Base-by-base conservation (phyloP, 2,329 filamentous ascomycete species). In the Aureobasidium sp. region DNA sequence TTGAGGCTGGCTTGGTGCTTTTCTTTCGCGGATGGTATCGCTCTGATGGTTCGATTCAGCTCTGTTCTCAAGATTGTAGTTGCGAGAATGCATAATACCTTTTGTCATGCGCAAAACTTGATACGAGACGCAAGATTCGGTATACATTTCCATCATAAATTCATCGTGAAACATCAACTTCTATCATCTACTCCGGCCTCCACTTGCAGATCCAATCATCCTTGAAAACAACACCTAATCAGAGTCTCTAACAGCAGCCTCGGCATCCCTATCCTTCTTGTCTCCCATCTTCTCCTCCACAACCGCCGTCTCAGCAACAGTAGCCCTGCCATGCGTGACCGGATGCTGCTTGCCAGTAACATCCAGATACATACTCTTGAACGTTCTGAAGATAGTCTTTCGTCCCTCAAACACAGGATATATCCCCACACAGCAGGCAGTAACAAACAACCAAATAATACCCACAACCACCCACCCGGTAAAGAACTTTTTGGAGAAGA, bases 401-500 rank as follows among this genome's bases (percentile, higher is more conserved):
- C 91, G 78, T 0, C 91, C 90, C 71, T 96, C 90, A 74, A 83
- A 94, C 1, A 94, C 76, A 7, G 92, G 92, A 74, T 88, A 96
- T 0, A 96, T 42, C 0, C 90, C 90, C 0, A 96, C 90, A 11
- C 85, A 87, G 61, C 87, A 79, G 1, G 86, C 77, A 3, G 85
- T 88, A 68, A 83, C 84, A 72, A 91, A 91, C 67, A 93, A 82
- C 90, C 90, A 94, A 45, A 92, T 78, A 61, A 94, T 89, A 11
- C 87, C 88, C 9, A 90, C 84, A n/a, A 64, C 60, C 41, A 67
- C 57, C 89, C 89, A 93, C 49, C 89, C 89, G 0, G 88, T 90
- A 75, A 93, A 94, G 79, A 94, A 94, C 27, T 80, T 80, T 78
- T 90, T 88, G 73, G 82, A 86, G 76, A 94, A 95, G 60, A 96